A percentile compares a stretch with the other conserved stretches of the same genome.
These are phyloP conservation scores for Pyrus betulifolia DNA, from an alignment of 306 rosid genomes.

Conservation along the genomic window DNA sequence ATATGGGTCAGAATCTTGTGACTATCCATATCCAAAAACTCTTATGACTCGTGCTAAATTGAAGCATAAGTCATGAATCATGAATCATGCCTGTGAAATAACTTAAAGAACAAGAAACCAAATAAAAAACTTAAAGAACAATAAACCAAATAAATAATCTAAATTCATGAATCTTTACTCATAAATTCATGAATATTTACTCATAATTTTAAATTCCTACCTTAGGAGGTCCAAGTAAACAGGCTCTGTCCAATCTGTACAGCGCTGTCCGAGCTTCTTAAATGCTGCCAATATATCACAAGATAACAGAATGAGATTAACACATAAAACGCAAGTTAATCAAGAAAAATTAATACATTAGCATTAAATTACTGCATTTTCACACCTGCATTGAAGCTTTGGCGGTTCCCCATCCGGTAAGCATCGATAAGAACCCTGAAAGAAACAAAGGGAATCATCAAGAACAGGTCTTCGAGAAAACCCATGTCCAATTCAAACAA, in stretches of 20 bases:
- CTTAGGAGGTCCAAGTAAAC: conserved; percentile 74
- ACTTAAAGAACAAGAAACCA: background rate
- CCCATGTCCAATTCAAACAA: background rate
- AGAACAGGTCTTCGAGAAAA: background rate
- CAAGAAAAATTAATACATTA: background rate
- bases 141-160: background rate
- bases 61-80: background rate
- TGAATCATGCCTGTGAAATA: background rate
- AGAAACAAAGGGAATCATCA: background rate
- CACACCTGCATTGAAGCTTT: conserved; percentile 79
- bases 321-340: background rate
- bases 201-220: conserved; percentile 17
- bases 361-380: background rate
- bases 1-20: background rate
- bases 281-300: conserved; percentile 44
- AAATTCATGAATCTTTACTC: background rate
- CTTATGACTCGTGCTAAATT: background rate
- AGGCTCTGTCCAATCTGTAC: conserved; percentile 87
- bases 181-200: background rate
- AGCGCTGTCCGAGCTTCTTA: conserved; percentile 78
- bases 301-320: background rate
- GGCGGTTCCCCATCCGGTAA: conserved; percentile 67
- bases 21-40: background rate
- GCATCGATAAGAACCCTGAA: conserved; percentile 80
- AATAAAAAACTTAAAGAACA: background rate